Evolutionary conservation across 345 rosid species (phyloP).

Genomic region (Triadica sebifera): DNA sequence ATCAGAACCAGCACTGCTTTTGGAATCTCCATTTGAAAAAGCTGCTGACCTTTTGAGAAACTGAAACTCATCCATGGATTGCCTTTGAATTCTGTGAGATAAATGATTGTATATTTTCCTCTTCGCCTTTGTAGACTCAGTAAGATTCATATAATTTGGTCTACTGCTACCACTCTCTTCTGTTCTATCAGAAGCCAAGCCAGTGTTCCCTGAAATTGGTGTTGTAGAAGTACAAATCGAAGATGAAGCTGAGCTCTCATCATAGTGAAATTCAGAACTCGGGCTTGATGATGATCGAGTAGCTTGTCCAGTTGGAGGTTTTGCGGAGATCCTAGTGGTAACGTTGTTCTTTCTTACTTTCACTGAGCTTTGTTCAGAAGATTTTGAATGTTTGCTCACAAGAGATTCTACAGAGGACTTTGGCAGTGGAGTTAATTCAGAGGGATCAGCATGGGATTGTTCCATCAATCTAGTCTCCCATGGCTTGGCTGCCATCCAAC

Average conservation of each 20-base stretch:
- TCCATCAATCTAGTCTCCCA: constrained; percentile 94
- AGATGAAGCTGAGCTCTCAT: constrained; percentile 78
- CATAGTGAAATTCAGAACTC: constrained; percentile 60
- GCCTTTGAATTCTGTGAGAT: constrained; percentile 53
- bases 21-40: constrained; percentile 25
- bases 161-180: constrained; percentile 49
- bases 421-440: constrained; percentile 39
- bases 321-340: constrained; percentile 72
- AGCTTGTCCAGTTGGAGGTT: constrained; percentile 47
- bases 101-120: constrained; percentile 32
- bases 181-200: constrained; percentile 47
- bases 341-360: constrained; percentile 73
- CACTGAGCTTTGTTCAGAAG: constrained; percentile 44
- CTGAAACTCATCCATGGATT: constrained; percentile 92
- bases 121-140: constrained; percentile 88
- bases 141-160: constrained; percentile 83
- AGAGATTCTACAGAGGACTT: constrained; percentile 30
- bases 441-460: constrained; percentile 34
- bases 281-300: constrained; percentile 70
- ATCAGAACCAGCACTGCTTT: constrained; percentile 26
- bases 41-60: constrained; percentile 52
- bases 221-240: constrained; percentile 75
- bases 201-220: constrained; percentile 55
- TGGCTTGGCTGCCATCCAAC: constrained; percentile 99
- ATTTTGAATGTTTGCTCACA: constrained; percentile 36